Conservation (phyloP, 176 grass and related monocot genomes). For the Chloris gayana region DNA sequence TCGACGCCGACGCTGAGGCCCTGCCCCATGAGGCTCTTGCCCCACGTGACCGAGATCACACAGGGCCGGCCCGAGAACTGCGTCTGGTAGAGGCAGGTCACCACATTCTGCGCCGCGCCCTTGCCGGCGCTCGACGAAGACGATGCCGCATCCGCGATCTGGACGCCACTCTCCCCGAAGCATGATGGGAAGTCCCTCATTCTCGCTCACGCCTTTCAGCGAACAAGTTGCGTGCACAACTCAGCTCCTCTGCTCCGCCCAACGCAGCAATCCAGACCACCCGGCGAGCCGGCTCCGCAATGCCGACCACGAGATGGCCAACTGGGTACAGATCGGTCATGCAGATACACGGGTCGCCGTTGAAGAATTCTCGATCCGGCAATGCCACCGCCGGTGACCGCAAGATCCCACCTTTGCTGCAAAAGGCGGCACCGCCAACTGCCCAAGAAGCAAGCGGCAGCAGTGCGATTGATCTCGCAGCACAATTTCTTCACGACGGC, state of each 20-base stretch:
- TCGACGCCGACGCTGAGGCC: constrained; percentile 69
- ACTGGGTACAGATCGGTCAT: constrained; percentile 3
- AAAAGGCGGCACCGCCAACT: constrained; percentile 29
- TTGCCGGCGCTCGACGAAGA: constrained; percentile 47
- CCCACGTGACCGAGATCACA: constrained; percentile 55
- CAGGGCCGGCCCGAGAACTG: constrained; percentile 52
- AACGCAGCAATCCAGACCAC: background rate
- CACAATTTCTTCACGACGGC: constrained; percentile 34
- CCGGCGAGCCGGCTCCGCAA: constrained; percentile 25
- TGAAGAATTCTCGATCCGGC: constrained; percentile 39
- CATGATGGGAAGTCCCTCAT: constrained; percentile 94
- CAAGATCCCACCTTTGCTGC: constrained; percentile 51
- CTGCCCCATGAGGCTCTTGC: constrained; percentile 67
- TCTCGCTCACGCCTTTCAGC: constrained; percentile 19
- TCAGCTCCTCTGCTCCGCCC: background rate
- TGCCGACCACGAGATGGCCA: background rate
- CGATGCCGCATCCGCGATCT: constrained; percentile 66
- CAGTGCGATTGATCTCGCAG: constrained; percentile 17
- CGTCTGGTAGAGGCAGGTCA: constrained; percentile 81
- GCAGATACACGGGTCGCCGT: background rate
- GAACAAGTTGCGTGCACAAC: constrained; percentile 37
- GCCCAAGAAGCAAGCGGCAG: constrained; percentile 31
- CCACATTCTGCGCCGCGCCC: constrained; percentile 56
- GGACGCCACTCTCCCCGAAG: constrained; percentile 87
- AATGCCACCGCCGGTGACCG: constrained; percentile 21